Conservation (phyloP, 225 moss, liverwort and hornwort genomes). For the Anthoceros angustus region DNA sequence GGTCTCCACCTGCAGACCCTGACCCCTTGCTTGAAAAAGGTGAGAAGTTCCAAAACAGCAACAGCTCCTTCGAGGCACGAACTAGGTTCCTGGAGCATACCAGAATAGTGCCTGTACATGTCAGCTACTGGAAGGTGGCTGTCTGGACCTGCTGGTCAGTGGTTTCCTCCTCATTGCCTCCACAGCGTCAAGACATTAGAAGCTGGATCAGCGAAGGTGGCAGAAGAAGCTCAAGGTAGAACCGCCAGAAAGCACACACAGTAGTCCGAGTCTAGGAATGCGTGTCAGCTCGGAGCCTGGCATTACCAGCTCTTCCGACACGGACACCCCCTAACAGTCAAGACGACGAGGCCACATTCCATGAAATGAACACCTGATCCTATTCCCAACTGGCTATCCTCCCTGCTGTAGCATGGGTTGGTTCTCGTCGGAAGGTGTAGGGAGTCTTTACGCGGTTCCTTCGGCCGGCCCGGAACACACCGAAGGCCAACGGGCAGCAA, state of each 20-base stretch:
- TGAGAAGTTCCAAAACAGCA: background rate
- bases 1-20: background rate
- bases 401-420: too few species aligned
- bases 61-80: background rate
- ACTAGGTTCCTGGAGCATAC: background rate
- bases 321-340: background rate
- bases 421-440: too few species aligned
- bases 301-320: background rate
- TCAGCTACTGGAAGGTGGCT: conserved; percentile 43
- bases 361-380: too few species aligned
- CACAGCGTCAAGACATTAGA: conserved; percentile 7
- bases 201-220: background rate
- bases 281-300: background rate
- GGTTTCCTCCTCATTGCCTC: conserved; percentile 38
- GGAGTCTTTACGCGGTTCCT: too few species aligned
- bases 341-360: too few species aligned
- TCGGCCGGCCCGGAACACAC: too few species aligned
- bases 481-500: too few species aligned
- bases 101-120: conserved; percentile 7
- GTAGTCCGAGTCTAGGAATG: background rate
- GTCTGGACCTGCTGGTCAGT: conserved; percentile 44
- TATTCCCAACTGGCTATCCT: too few species aligned
- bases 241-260: background rate
- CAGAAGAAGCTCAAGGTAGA: background rate
- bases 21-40: background rate